These are phyloP conservation scores for Thermomyces lanuginosus DNA, from an alignment of 2,329 filamentous ascomycete species.

Conservation along the genomic window DNA sequence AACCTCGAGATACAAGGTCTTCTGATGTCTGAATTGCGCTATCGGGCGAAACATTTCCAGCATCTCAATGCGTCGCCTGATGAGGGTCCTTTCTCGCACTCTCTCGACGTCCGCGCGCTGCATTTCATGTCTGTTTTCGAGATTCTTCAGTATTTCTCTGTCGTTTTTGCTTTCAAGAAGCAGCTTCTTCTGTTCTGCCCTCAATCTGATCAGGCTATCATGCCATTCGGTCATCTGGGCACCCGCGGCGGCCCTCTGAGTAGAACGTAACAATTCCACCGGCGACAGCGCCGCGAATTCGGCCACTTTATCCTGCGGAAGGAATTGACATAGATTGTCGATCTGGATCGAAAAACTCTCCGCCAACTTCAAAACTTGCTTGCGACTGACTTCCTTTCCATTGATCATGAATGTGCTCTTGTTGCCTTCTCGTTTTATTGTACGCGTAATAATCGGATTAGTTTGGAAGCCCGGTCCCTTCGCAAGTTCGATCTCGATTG, in stretches of 20 bases:
- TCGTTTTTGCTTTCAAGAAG: constrained; percentile 43
- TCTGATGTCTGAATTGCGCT: constrained; percentile 45
- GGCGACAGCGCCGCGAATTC: constrained; percentile 79
- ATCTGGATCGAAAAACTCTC: constrained; percentile 73
- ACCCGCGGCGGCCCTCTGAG: constrained; percentile 72
- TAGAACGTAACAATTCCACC: constrained; percentile 67
- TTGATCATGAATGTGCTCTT: constrained; percentile 66
- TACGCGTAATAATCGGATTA: constrained; percentile 60
- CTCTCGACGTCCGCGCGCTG: constrained; percentile 72
- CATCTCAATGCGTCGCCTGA: constrained; percentile 47
- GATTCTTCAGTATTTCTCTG: constrained; percentile 45
- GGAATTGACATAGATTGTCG: constrained; percentile 92
- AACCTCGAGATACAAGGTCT: constrained; percentile 31
- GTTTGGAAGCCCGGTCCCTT: constrained; percentile 35
- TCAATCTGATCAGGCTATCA: constrained; percentile 52
- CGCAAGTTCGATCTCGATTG: constrained; percentile 81
- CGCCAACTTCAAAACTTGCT: constrained; percentile 51
- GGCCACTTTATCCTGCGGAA: constrained; percentile 88
- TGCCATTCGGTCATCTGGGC: constrained; percentile 69
- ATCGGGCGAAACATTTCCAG: constrained; percentile 51
- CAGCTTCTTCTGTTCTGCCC: constrained; percentile 50
- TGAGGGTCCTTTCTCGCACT: constrained; percentile 55
- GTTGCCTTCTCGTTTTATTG: constrained; percentile 69
- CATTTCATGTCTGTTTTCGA: constrained; percentile 57
- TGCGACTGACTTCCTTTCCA: constrained; percentile 43